phyloP scores from a whole-genome alignment of 176 grass and related monocot genomes.

The Oryza meyeriana region DNA sequence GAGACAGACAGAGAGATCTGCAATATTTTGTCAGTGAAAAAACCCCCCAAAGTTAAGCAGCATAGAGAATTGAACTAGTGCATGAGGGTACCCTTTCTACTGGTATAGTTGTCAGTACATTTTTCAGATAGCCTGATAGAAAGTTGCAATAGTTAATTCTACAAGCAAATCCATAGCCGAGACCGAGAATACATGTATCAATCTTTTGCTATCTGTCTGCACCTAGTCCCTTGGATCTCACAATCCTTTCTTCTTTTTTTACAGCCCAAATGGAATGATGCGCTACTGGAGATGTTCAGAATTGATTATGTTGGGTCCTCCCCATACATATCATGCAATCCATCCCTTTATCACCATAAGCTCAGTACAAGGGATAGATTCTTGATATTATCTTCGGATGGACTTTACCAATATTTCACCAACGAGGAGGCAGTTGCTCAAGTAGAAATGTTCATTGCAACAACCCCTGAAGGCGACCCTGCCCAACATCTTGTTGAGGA shows the following conservation, averaged over 20 bases:
- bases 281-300: slow-evolving; percentile 90
- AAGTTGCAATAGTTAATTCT: background rate
- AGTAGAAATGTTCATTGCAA: slow-evolving; percentile 84
- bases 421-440: slow-evolving; percentile 83
- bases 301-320: slow-evolving; percentile 76
- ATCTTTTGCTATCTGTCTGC: background rate
- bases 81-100: background rate
- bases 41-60: slow-evolving; percentile 3
- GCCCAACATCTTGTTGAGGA: slow-evolving; percentile 92
- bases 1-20: background rate
- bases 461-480: slow-evolving; percentile 90
- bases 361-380: slow-evolving; percentile 77
- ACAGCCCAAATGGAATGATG: slow-evolving; percentile 96
- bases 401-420: slow-evolving; percentile 97
- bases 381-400: slow-evolving; percentile 89
- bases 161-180: background rate
- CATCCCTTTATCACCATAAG: slow-evolving; percentile 75
- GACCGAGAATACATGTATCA: background rate
- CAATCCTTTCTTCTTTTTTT: slow-evolving; percentile 17
- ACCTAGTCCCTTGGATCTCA: background rate
- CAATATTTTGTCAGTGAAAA: background rate
- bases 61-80: background rate
- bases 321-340: slow-evolving; percentile 87
- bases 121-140: background rate
- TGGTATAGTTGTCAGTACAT: background rate